Conservation (phyloP, 2,329 filamentous ascomycete species). For the Aspergillus persii region DNA sequence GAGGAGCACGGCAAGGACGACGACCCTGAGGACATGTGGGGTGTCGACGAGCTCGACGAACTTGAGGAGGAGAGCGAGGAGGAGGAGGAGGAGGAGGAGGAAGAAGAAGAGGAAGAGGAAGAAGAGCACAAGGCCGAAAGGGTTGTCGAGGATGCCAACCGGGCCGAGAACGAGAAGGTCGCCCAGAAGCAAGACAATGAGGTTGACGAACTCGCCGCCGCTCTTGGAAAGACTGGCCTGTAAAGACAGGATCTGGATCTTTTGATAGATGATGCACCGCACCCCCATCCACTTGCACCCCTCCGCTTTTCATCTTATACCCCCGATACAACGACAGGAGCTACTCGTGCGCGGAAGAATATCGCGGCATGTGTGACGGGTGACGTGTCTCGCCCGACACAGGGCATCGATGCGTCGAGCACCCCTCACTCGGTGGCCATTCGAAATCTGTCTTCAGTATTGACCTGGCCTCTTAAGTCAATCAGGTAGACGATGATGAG, state of each 20-base stretch:
- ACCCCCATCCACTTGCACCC: background rate
- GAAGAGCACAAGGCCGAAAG: conserved; percentile 59
- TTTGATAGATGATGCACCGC: background rate
- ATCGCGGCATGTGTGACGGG: background rate
- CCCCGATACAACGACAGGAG: background rate
- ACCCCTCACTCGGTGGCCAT: background rate
- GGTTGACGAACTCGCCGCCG: conserved; percentile 76
- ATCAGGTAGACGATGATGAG: background rate
- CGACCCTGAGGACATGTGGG: conserved; percentile 78
- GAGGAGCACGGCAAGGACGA: conserved; percentile 61
- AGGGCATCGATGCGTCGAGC: background rate
- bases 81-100: conserved; percentile 66
- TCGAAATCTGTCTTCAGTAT: background rate
- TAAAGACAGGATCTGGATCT: conserved; percentile 15
- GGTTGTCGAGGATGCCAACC: conserved; percentile 65
- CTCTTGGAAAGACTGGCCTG: conserved; percentile 66
- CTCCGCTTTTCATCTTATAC: conserved; percentile 1
- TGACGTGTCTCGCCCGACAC: conserved; percentile 3
- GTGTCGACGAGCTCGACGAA: conserved; percentile 80
- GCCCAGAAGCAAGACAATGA: conserved; percentile 74
- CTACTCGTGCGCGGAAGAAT: background rate
- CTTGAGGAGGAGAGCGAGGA: conserved; percentile 73
- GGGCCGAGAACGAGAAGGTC: conserved; percentile 59
- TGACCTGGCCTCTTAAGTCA: background rate
- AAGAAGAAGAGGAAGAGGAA: conserved; percentile 60